Base-by-base conservation (phyloP, 2,329 filamentous ascomycete species). In the Capronia epimyces region DNA sequence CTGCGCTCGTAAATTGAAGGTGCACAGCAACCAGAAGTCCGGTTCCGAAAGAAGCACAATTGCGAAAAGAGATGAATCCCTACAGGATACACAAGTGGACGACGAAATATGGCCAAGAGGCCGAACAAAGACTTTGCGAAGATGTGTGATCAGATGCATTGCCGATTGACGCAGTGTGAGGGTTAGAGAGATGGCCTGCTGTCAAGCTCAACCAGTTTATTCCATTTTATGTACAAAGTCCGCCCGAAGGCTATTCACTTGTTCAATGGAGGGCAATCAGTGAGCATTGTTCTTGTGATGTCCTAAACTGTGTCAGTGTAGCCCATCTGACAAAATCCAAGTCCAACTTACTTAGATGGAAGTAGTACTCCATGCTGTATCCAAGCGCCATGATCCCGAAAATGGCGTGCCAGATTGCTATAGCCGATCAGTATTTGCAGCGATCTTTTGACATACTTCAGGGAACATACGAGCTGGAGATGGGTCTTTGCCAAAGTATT, bases 281-380 rank as follows among this genome's bases (percentile, higher is more conserved):
- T 98, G 93, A 66, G 89, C 87, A 75, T 98, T 94, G 86, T 98
- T 97, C 87, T 98, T 98, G 87, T 97, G 91, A 83, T 98, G 91
- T 66, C 93, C 93, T 98, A 48, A 46, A 53, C 39, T 48, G 60
- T 58, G 41, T 36, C 34, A 58, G 53, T 31, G 21, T 25, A 25
- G 6, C 36, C 20, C 9, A 18, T 16, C 18, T 36, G 32, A n/a
- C 22, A 32, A 34, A 34, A 39, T 13, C 18, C 9, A 16, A 43
- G 50, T 49, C 83, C 88, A 74, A 84, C 55, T 5, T 56, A 98
- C 93, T 89, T 67, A 98, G 81, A 77, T 98, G 94, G 87, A 95
- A 97, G 82, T 98, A 97, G 84, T 98, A 98, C 78, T 95, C 90
- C 77, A 97, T 89, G 65, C 86, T 87, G 75, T 98, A 98, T 66